Percentiles rank a stretch among this genome's conserved stretches.
Conservation (phyloP, 257 asterid species). For the Forsythia viridissima region DNA sequence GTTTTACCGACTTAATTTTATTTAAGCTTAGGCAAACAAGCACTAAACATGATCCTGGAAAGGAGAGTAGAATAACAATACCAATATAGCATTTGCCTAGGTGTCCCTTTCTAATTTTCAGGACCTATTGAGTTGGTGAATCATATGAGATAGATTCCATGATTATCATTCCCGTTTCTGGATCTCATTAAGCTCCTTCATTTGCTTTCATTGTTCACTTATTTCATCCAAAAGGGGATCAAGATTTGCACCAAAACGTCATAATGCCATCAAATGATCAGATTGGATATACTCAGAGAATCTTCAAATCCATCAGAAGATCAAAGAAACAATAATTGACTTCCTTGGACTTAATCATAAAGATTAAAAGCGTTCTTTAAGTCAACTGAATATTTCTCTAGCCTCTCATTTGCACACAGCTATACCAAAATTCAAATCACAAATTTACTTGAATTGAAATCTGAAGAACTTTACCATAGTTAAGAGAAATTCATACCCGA, state of each 20-base stretch:
- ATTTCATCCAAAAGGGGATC: neutral
- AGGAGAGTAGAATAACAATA: conserved; percentile 9
- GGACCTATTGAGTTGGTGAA: conserved; percentile 13
- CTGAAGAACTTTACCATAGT: neutral
- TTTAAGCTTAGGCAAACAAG: no score
- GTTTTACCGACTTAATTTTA: no score
- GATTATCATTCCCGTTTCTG: neutral
- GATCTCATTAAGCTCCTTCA: conserved; percentile 12
- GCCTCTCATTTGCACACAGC: neutral
- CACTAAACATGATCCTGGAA: conserved; percentile 7
- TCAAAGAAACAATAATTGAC: conserved; percentile 10
- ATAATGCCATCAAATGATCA: neutral
- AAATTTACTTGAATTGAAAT: conserved; percentile 16
- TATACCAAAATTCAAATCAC: conserved; percentile 14
- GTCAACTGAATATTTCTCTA: neutral
- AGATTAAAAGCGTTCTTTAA: neutral
- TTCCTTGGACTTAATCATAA: neutral
- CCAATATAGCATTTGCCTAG: neutral
- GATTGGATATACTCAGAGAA: neutral
- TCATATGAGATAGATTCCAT: conserved; percentile 4
- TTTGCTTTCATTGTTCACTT: neutral
- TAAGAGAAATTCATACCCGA: conserved; percentile 52
- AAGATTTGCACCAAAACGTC: conserved; percentile 4
- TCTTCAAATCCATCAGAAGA: neutral
- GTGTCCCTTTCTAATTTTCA: conserved; percentile 21